Conservation (phyloP, 345 rosid species). For the Gossypium raimondii region DNA sequence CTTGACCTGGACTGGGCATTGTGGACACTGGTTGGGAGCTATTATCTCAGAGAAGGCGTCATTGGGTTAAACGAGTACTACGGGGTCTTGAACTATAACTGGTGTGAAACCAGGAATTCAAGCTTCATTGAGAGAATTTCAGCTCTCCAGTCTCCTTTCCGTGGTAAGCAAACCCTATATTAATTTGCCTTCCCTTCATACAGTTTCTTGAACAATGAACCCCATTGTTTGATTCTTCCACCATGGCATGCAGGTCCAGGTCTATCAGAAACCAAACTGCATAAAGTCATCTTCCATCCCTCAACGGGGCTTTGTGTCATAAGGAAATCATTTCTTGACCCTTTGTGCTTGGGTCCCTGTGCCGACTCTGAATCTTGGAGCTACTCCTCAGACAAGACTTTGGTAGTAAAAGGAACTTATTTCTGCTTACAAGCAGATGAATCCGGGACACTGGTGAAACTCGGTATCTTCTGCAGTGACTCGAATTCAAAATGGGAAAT, state of each 20-base stretch:
- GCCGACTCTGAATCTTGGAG: slow-evolving; percentile 68
- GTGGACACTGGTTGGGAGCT: slow-evolving; percentile 83
- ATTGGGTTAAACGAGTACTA: slow-evolving; percentile 59
- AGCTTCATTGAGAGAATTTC: slow-evolving; percentile 50
- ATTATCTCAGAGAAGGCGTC: slow-evolving; percentile 71
- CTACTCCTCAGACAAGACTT: slow-evolving; percentile 42
- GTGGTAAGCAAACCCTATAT: slow-evolving; percentile 31
- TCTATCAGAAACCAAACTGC: slow-evolving; percentile 40
- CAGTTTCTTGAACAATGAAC: neutral
- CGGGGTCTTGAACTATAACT: slow-evolving; percentile 57
- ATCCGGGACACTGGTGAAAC: slow-evolving; percentile 34
- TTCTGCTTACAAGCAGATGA: slow-evolving; percentile 61
- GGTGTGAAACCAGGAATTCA: slow-evolving; percentile 60
- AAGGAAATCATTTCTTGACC: slow-evolving; percentile 39
- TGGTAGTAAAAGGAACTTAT: slow-evolving; percentile 45
- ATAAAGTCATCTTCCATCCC: slow-evolving; percentile 74
- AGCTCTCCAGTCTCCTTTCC: slow-evolving; percentile 58
- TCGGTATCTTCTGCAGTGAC: slow-evolving; percentile 43
- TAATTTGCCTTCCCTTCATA: neutral
- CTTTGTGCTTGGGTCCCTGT: slow-evolving; percentile 62
- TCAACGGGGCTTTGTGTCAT: slow-evolving; percentile 67
- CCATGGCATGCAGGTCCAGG: slow-evolving; percentile 64
- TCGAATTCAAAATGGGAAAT: slow-evolving; percentile 54
- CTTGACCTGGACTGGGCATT: slow-evolving; percentile 82
- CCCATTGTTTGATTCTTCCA: neutral